phyloP scores from a whole-genome alignment of 768 basidiomycete genomes.

The Galerina sulciceps region DNA sequence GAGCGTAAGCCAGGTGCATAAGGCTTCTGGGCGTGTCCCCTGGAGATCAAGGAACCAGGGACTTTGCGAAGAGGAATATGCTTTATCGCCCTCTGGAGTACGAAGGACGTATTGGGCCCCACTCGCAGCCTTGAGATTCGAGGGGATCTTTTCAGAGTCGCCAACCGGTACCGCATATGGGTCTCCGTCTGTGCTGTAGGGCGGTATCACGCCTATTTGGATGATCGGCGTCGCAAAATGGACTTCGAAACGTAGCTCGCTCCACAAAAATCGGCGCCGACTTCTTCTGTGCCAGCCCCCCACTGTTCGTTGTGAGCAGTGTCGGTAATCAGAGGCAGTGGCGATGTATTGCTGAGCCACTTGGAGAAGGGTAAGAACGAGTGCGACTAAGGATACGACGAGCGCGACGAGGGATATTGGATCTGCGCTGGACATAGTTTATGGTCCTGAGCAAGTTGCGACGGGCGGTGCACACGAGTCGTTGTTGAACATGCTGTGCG shows the following conservation, averaged over 20 bases:
- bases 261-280: constrained; percentile 2
- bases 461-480: too few species aligned
- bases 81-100: not conserved
- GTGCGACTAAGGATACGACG: constrained; percentile 3
- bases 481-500: too few species aligned
- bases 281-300: constrained; percentile 7
- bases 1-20: constrained; percentile 8
- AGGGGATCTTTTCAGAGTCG: not conserved
- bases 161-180: not conserved
- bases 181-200: not conserved
- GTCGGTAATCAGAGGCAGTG: constrained; percentile 1
- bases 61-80: constrained; percentile 1
- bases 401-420: constrained; percentile 2
- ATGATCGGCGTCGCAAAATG: constrained; percentile 1
- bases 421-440: not conserved
- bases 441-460: too few species aligned
- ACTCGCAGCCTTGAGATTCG: not conserved
- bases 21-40: constrained; percentile 4
- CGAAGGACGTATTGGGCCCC: constrained; percentile 6
- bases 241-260: constrained; percentile 6
- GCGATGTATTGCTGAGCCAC: constrained; percentile 8
- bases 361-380: constrained; percentile 7
- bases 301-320: constrained; percentile 4
- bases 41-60: constrained; percentile 4
- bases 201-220: not conserved